These are phyloP conservation scores for Sodiomyces alkalinus DNA, from an alignment of 2,329 filamentous ascomycete species.

Conservation along the genomic window DNA sequence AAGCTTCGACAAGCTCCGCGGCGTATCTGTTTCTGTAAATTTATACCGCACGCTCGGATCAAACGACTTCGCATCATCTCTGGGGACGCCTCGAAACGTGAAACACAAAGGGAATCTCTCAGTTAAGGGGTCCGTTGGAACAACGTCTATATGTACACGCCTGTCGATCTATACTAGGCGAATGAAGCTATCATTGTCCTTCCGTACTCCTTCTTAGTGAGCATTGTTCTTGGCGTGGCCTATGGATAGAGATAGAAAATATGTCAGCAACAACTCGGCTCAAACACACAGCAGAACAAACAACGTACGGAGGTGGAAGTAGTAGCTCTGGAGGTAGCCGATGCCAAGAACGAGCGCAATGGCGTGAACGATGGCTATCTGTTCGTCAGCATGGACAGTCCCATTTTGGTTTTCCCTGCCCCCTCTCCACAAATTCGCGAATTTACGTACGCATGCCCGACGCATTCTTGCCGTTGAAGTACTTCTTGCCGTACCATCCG, in stretches of 20 bases:
- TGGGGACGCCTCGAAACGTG: no score
- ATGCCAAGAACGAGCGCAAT: conserved; percentile 64
- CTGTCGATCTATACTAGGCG: conserved; percentile 6
- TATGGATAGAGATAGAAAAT: no score
- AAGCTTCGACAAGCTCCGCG: no score
- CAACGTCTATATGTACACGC: conserved; percentile 9
- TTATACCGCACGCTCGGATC: no score
- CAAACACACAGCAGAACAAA: no score
- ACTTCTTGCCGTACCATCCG: conserved; percentile 75
- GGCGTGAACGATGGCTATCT: conserved; percentile 70
- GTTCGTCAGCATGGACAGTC: conserved; percentile 2
- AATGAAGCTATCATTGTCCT: conserved; percentile 4
- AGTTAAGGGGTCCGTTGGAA: conserved; percentile 1
- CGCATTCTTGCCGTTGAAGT: conserved; percentile 84
- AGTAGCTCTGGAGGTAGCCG: conserved; percentile 97
- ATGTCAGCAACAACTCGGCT: conserved; percentile 1
- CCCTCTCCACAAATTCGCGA: background rate
- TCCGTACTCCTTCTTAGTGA: conserved; percentile 48
- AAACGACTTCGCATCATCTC: no score
- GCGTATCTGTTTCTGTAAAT: no score
- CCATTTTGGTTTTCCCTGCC: background rate
- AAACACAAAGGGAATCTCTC: conserved; percentile 3
- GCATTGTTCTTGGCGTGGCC: conserved; percentile 99
- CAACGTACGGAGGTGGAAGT: conserved; percentile 94
- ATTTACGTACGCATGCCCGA: conserved; percentile 66